Evolutionary conservation across 2,329 filamentous ascomycete species (phyloP).

Genomic region (Falciphora oryzae): DNA sequence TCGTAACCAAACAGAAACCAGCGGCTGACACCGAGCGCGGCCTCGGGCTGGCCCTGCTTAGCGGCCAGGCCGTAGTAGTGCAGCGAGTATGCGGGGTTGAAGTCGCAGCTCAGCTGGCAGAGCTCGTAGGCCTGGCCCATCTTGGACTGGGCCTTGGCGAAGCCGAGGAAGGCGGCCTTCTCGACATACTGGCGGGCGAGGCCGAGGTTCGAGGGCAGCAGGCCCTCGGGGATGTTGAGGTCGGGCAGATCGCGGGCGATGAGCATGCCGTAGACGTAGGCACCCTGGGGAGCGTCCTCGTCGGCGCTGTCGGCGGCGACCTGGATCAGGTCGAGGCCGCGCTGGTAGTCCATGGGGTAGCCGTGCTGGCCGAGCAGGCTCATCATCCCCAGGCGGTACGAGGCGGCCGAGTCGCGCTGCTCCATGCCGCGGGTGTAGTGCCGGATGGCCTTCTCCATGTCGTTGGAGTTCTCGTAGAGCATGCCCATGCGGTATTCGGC

Average conservation of each 20-base stretch:
- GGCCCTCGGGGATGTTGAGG: conserved; percentile 67
- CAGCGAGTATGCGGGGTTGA: conserved; percentile 84
- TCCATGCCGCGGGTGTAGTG: conserved; percentile 83
- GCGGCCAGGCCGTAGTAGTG: conserved; percentile 95
- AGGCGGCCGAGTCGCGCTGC: conserved; percentile 80
- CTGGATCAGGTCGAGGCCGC: conserved; percentile 76
- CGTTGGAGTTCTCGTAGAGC: conserved; percentile 94
- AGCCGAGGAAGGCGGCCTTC: conserved; percentile 92
- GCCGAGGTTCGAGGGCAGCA: conserved; percentile 65
- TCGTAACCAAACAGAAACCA: conserved; percentile 98
- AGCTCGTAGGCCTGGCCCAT: conserved; percentile 96
- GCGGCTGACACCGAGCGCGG: conserved; percentile 92
- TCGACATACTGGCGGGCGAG: conserved; percentile 84
- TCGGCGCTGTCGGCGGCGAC: conserved; percentile 81
- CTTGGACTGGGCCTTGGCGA: conserved; percentile 93
- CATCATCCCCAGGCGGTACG: conserved; percentile 92
- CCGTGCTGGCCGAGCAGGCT: conserved; percentile 90
- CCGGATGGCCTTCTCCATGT: conserved; percentile 81
- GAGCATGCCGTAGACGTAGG: conserved; percentile 94
- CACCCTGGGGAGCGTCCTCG: conserved; percentile 93
- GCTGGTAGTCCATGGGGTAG: conserved; percentile 72
- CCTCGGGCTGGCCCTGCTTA: conserved; percentile 86
- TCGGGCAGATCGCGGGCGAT: conserved; percentile 87
- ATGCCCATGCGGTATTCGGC: conserved; percentile 97
- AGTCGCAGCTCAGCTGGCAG: conserved; percentile 88